These are phyloP conservation scores for Ogataea paraovalis DNA, from an alignment of 805 yeast genomes.

Conservation along the genomic window DNA sequence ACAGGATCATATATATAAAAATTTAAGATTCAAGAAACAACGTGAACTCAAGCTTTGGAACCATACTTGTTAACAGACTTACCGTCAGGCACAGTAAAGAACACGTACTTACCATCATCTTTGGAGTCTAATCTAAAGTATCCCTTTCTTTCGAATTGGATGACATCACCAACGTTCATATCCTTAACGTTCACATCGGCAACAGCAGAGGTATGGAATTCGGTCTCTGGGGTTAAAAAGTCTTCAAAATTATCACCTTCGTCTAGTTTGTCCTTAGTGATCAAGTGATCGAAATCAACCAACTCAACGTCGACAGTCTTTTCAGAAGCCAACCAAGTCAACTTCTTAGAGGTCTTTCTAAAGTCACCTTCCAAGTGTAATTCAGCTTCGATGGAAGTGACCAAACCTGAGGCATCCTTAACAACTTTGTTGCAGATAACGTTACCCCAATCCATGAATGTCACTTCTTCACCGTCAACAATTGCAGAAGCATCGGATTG, in stretches of 20 bases:
- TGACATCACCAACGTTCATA: conserved; percentile 79
- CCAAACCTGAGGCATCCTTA: conserved; percentile 53
- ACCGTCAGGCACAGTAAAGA: conserved; percentile 96
- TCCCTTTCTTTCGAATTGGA: conserved; percentile 97
- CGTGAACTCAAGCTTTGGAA: conserved; percentile 40
- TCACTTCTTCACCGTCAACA: conserved; percentile 83
- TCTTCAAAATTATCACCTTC: conserved; percentile 93
- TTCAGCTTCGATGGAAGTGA: conserved; percentile 65
- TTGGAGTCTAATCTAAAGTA: conserved; percentile 78
- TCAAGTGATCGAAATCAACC: conserved; percentile 90
- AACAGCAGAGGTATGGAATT: conserved; percentile 70
- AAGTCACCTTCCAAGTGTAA: conserved; percentile 93
- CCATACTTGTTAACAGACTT: conserved; percentile 76
- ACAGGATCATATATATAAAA: background rate
- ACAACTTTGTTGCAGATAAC: conserved; percentile 68
- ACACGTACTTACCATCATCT: conserved; percentile 59
- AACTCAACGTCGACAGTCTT: conserved; percentile 72
- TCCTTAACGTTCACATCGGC: conserved; percentile 77
- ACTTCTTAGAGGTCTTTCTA: conserved; percentile 91
- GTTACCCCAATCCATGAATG: conserved; percentile 99
- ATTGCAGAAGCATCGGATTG: conserved; percentile 73
- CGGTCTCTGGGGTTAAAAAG: conserved; percentile 82
- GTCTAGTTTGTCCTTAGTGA: conserved; percentile 91
- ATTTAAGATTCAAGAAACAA: background rate
- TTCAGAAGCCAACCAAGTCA: conserved; percentile 89